Evolutionary conservation across 306 rosid species (phyloP).

Genomic region (Sindora glabra): DNA sequence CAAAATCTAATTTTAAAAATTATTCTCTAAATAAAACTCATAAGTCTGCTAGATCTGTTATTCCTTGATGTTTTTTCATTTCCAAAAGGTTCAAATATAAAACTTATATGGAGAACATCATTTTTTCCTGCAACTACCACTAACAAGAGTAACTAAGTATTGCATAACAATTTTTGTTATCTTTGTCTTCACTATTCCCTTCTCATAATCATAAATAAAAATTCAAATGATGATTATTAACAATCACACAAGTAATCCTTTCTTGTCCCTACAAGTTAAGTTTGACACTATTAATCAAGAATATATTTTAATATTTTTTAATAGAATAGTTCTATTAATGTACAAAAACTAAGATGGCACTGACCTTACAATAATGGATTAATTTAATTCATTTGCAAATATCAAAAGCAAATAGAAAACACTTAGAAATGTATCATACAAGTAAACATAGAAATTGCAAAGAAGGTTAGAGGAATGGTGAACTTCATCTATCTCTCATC

Average conservation of each 20-base stretch:
- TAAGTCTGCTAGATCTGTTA: slow-evolving; percentile 83
- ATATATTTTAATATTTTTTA: background rate
- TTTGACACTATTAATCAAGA: background rate
- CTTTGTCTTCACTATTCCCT: slow-evolving; percentile 96
- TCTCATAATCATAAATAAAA: slow-evolving; percentile 71
- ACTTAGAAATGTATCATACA: slow-evolving; percentile 20
- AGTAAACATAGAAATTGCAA: slow-evolving; percentile 1
- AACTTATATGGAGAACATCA: slow-evolving; percentile 48
- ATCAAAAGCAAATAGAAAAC: slow-evolving; percentile 18
- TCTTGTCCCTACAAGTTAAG: background rate
- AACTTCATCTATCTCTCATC: slow-evolving; percentile 52
- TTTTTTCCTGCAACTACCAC: slow-evolving; percentile 38
- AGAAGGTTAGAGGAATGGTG: background rate
- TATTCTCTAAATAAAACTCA: too few species aligned
- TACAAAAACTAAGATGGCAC: slow-evolving; percentile 11
- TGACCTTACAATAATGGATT: slow-evolving; percentile 87
- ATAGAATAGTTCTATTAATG: slow-evolving; percentile 7
- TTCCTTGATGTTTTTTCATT: slow-evolving; percentile 72
- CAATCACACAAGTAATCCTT: background rate
- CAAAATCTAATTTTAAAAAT: too few species aligned
- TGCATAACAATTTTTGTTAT: slow-evolving; percentile 75
- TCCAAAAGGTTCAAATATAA: slow-evolving; percentile 84
- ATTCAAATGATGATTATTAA: background rate
- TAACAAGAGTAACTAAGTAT: slow-evolving; percentile 61
- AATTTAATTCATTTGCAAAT: slow-evolving; percentile 74